Percentiles rank a stretch among this genome's conserved stretches.
phyloP scores from a whole-genome alignment of 2,329 filamentous ascomycete species.

The Annulohypoxylon truncatum region DNA sequence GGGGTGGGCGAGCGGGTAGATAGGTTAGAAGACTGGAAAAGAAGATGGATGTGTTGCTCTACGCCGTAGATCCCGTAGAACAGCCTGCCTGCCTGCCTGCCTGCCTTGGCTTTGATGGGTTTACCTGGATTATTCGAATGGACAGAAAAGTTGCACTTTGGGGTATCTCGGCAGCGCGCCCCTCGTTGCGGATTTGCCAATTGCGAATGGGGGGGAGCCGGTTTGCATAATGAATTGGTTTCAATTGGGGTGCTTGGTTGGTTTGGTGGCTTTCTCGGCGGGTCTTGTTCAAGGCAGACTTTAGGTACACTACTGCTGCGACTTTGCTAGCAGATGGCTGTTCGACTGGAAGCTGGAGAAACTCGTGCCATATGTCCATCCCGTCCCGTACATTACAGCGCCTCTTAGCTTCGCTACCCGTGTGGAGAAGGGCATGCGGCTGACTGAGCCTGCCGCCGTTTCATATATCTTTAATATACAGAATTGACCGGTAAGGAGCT shows the following conservation, averaged over 20 bases:
- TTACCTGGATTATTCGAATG: constrained; percentile 21
- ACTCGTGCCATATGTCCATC: constrained; percentile 13
- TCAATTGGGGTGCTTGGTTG: constrained; percentile 30
- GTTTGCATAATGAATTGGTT: constrained; percentile 26
- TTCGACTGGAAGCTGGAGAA: neutral
- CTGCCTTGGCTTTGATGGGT: constrained; percentile 30
- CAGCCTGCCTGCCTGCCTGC: too few species aligned
- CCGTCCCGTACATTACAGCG: neutral
- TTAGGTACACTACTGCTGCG: neutral
- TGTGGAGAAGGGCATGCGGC: constrained; percentile 29
- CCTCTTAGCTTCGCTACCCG: neutral
- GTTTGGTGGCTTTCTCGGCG: neutral
- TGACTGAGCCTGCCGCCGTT: constrained; percentile 26
- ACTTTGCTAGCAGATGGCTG: neutral
- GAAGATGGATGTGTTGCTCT: constrained; percentile 10
- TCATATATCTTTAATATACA: constrained; percentile 32
- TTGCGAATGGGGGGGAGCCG: neutral
- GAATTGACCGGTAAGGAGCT: constrained; percentile 21
- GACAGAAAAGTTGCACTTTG: constrained; percentile 28
- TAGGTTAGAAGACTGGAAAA: constrained; percentile 1
- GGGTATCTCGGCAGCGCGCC: constrained; percentile 30
- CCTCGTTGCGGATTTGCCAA: constrained; percentile 30
- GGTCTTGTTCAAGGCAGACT: constrained; percentile 29
- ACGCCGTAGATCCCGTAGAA: neutral
- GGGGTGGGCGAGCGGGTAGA: constrained; percentile 10